Conservation (phyloP, 495 filamentous ascomycete species). For the Aspergillus sparsus region DNA sequence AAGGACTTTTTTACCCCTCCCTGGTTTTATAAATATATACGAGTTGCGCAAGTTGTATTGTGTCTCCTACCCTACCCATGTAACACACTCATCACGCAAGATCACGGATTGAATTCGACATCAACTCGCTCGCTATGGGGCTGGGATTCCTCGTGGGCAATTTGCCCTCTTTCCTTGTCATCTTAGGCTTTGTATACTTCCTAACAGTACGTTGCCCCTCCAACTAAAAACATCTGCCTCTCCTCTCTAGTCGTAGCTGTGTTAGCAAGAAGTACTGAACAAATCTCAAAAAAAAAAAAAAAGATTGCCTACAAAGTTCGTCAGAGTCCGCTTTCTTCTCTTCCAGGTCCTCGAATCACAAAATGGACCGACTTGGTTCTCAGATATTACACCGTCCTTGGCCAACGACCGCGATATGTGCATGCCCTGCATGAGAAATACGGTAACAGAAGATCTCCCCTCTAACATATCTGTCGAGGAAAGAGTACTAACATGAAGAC, state of each 20-base stretch:
- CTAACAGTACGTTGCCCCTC: conserved; percentile 1
- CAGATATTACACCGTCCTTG: conserved; percentile 7
- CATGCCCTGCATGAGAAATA: conserved; percentile 25
- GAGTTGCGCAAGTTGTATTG: no score
- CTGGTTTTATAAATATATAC: no score
- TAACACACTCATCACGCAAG: no score
- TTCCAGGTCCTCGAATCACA: conserved; percentile 13
- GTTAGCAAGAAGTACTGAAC: no score
- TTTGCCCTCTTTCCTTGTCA: conserved; percentile 7
- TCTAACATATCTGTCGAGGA: not conserved
- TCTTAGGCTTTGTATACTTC: conserved; percentile 10
- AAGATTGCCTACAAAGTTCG: no score
- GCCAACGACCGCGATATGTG: conserved; percentile 13
- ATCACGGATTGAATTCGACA: no score
- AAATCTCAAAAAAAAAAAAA: no score
- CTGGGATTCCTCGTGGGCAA: conserved; percentile 12
- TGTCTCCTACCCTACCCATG: no score
- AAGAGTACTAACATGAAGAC: not conserved
- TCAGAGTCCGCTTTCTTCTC: conserved; percentile 2
- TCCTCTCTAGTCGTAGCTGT: no score
- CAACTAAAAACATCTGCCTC: no score
- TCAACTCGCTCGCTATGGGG: not conserved
- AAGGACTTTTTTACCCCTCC: no score
- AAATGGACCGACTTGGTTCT: conserved; percentile 17
- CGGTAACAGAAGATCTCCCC: conserved; percentile 14